phyloP scores from a whole-genome alignment of 768 basidiomycete species.

The Leucocoprinus leucothites region DNA sequence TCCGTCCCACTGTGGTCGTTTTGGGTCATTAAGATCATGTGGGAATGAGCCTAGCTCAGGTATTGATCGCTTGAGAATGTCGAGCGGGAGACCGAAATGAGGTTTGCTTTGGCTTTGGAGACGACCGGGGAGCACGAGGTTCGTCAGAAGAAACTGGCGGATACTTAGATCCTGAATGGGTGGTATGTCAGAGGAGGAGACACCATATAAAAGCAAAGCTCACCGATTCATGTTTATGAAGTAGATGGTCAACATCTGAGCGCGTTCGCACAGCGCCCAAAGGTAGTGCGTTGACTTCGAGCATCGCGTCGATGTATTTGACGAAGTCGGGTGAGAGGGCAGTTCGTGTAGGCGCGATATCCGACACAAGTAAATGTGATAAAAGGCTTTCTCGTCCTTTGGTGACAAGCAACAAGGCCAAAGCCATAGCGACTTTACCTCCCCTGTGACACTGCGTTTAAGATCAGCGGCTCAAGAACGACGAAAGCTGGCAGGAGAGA shows the following conservation, averaged over 20 bases:
- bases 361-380: conserved; percentile 66
- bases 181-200: not conserved
- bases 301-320: conserved; percentile 70
- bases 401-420: conserved; percentile 45
- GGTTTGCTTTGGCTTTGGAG: conserved; percentile 30
- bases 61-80: conserved; percentile 60
- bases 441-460: conserved; percentile 51
- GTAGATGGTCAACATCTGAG: conserved; percentile 64
- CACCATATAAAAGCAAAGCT: conserved; percentile 15
- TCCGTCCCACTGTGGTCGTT: conserved; percentile 51
- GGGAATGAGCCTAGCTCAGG: conserved; percentile 77
- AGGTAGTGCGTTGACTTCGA: conserved; percentile 56
- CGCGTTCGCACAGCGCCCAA: conserved; percentile 48
- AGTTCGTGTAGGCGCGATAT: conserved; percentile 73
- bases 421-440: conserved; percentile 77
- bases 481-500: not conserved
- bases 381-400: conserved; percentile 40
- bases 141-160: conserved; percentile 85
- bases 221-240: conserved; percentile 64
- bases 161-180: conserved; percentile 60
- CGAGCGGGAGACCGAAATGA: conserved; percentile 74
- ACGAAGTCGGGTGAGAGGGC: conserved; percentile 61
- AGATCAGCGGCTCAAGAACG: conserved; percentile 1
- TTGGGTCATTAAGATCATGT: conserved; percentile 41
- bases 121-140: conserved; percentile 46